Base-by-base conservation (phyloP, 306 rosid genomes). In the Oxytropis ochrocephala region DNA sequence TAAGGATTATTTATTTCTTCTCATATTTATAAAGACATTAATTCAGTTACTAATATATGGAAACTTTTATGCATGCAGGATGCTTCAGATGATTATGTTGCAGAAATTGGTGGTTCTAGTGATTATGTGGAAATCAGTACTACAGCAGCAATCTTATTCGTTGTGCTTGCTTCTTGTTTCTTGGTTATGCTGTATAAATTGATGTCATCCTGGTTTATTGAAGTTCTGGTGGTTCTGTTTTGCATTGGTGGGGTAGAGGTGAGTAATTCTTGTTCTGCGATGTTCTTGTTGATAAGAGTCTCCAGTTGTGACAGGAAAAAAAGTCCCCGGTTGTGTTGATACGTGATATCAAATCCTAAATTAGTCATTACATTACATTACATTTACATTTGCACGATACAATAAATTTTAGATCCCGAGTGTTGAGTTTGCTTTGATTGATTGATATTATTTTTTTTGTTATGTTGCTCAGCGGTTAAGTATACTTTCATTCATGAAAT, bases 241-340 rank as follows among this genome's bases (percentile, higher is more conserved):
- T 85, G 89, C 87, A 85, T 94, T 67, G 99, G 99, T 0, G 99
- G 99, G 54, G 79, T 87, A 55, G 99, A 94, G 97, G 99, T 87
- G 73, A 52, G 89, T 57, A 73, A 73, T 44, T 16, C 77, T 33
- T 55, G 57, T 75, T 59, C 17, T 51, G 51, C 44, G 48, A 56
- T 29, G 48, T 53, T 70, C 18, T 47, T 66, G 55, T 56, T 67
- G 17, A 62, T 48, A 62, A 57, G n/a, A 66, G 38, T n/a, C n/a
- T n/a, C n/a, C n/a, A n/a, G n/a, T n/a, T n/a, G n/a, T n/a, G n/a
- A n/a, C n/a, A n/a, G n/a, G n/a, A n/a, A n/a, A n/a, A n/a, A n/a
- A n/a, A n/a, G 29, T 2, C 29, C 3, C 29, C 3, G 29, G 29
- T 24, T 24, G 29, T 24, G 29, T 24, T 24, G 29, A 24, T 24